phyloP scores from a whole-genome alignment of 306 rosid genomes.

The Luffa aegyptiaca region DNA sequence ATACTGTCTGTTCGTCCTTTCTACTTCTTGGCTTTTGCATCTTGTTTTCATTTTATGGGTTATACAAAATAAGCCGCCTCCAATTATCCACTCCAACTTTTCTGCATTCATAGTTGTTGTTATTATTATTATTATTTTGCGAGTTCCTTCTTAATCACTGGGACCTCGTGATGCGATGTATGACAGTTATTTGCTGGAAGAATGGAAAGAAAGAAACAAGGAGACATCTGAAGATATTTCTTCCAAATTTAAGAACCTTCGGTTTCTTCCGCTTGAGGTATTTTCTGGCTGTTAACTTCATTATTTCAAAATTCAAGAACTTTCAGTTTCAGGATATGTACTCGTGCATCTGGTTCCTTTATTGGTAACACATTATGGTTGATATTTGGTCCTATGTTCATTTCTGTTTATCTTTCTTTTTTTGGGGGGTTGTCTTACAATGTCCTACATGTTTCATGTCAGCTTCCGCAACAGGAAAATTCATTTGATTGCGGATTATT shows the following conservation, averaged over 20 bases:
- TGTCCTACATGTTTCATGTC: constrained; percentile 22
- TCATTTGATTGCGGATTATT: constrained; percentile 88
- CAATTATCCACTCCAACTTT: neutral
- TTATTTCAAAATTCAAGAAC: neutral
- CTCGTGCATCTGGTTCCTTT: neutral
- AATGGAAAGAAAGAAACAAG: constrained; percentile 82
- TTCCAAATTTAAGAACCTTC: constrained; percentile 53
- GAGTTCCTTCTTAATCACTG: neutral
- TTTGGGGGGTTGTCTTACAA: constrained; percentile 9
- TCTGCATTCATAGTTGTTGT: neutral
- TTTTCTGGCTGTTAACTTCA: neutral
- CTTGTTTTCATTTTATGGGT: neutral
- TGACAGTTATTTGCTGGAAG: constrained; percentile 81
- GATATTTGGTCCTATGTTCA: neutral
- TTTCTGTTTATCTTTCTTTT: neutral
- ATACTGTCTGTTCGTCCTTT: neutral
- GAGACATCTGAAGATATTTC: constrained; percentile 51
- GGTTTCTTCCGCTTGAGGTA: constrained; percentile 83
- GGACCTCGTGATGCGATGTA: constrained; percentile 1
- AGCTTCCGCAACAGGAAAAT: constrained; percentile 95
- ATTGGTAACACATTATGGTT: neutral
- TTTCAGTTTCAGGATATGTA: neutral
- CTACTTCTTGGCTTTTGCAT: neutral
- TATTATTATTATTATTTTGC: neutral
- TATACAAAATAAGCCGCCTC: neutral